These are phyloP conservation scores for Asterophora parasitica DNA, from an alignment of 768 basidiomycete genomes.

Conservation along the genomic window DNA sequence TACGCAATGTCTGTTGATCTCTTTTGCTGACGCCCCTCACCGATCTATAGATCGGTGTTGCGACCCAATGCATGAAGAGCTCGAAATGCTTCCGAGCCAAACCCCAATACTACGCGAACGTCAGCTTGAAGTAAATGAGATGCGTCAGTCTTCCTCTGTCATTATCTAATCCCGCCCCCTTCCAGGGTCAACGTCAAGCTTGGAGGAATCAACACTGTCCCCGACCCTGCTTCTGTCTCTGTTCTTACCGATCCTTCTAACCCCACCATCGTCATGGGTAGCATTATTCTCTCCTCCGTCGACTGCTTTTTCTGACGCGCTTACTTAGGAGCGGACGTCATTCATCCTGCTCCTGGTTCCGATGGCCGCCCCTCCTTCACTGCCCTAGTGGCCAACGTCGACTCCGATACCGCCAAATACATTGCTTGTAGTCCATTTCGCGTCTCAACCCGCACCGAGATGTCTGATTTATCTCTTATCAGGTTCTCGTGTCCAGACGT, in stretches of 20 bases:
- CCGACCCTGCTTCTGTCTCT: conserved; percentile 60
- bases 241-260: conserved; percentile 63
- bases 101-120: conserved; percentile 77
- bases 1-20: conserved; percentile 21
- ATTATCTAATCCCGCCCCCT: neutral
- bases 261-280: conserved; percentile 79
- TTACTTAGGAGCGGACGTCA: conserved; percentile 68
- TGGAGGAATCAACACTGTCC: conserved; percentile 78
- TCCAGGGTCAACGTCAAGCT: conserved; percentile 77
- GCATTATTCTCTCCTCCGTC: conserved; percentile 12
- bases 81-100: conserved; percentile 64
- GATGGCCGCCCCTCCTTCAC: conserved; percentile 80
- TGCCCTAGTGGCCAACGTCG: conserved; percentile 75
- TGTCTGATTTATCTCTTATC: conserved; percentile 19
- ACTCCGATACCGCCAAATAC: conserved; percentile 73
- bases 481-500: conserved; percentile 60
- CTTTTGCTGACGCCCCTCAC: neutral
- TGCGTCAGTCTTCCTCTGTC: neutral
- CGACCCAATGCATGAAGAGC: conserved; percentile 74
- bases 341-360: conserved; percentile 77
- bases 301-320: neutral
- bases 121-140: conserved; percentile 62
- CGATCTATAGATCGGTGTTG: conserved; percentile 53
- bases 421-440: conserved; percentile 28
- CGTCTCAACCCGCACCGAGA: no score